Conservation (phyloP, 2,329 filamentous ascomycete genomes). For the Colletotrichum sp. region DNA sequence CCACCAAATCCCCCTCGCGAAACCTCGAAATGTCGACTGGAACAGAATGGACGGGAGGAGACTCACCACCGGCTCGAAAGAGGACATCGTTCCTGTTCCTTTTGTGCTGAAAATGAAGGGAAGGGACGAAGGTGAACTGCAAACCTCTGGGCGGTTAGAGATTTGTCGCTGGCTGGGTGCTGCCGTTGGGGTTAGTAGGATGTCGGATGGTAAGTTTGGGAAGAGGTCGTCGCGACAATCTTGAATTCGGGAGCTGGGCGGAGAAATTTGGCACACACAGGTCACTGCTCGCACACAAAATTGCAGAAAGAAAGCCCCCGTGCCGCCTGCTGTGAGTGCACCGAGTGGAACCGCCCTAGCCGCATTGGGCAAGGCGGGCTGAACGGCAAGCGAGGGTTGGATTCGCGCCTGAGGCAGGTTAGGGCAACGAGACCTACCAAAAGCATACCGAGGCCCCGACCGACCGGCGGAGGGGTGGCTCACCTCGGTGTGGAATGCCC, state of each 20-base stretch:
- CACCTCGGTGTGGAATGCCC: neutral
- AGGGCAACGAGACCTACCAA: constrained; percentile 46
- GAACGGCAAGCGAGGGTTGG: constrained; percentile 38
- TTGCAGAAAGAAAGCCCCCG: neutral
- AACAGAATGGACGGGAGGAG: neutral
- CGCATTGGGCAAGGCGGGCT: constrained; percentile 31
- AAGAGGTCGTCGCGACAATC: constrained; percentile 23
- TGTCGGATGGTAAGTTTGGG: constrained; percentile 20
- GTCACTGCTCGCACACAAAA: constrained; percentile 25
- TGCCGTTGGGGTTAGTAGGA: constrained; percentile 26
- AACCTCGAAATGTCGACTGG: neutral
- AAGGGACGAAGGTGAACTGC: constrained; percentile 10
- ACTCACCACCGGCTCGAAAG: constrained; percentile 76
- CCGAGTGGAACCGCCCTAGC: constrained; percentile 31
- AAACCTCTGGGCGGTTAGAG: constrained; percentile 27
- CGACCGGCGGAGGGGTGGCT: neutral
- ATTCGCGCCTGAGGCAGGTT: constrained; percentile 33
- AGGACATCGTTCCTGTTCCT: constrained; percentile 64
- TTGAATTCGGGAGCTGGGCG: constrained; percentile 16
- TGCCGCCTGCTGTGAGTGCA: constrained; percentile 3
- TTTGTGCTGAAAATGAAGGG: constrained; percentile 22
- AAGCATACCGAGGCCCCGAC: neutral
- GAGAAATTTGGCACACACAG: constrained; percentile 25
- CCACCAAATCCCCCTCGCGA: neutral
- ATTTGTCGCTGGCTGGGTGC: constrained; percentile 24